These are phyloP conservation scores for Pythium guiyangense DNA, from an alignment of 352 stramenopile genomes.

Conservation along the genomic window DNA sequence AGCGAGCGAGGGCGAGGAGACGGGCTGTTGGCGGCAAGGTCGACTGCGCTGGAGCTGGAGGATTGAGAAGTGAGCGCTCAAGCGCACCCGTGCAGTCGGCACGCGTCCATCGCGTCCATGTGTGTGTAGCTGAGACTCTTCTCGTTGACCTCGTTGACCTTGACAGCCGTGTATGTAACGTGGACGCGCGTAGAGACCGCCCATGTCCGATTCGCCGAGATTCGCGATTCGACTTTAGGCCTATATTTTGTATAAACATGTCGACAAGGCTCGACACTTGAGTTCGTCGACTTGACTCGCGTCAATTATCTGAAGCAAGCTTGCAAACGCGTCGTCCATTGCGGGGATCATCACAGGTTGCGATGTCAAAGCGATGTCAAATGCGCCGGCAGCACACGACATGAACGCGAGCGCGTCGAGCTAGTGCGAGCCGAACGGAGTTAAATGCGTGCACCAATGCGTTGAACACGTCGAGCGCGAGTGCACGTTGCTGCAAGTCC, in stretches of 20 bases:
- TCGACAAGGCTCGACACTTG: background rate
- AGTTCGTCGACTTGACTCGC: background rate
- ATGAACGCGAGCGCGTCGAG: too few relatives aligned
- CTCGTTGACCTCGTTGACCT: background rate
- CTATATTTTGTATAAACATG: background rate
- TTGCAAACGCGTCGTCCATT: too few relatives aligned
- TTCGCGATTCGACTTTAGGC: background rate
- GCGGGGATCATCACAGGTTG: too few relatives aligned
- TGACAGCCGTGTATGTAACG: background rate
- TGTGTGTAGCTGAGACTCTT: background rate
- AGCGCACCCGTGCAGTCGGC: background rate
- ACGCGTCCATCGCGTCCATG: too few relatives aligned
- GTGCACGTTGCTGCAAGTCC: too few relatives aligned
- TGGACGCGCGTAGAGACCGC: too few relatives aligned
- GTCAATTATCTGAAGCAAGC: too few relatives aligned
- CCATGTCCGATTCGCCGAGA: background rate
- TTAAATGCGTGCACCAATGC: too few relatives aligned
- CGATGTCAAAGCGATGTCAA: too few relatives aligned
- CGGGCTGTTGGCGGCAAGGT: background rate
- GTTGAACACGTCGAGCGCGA: too few relatives aligned
- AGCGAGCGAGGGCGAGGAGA: background rate
- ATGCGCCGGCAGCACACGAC: too few relatives aligned
- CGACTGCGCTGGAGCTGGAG: background rate
- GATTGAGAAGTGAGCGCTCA: slow-evolving; percentile 2
- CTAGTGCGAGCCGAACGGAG: too few relatives aligned